Percentiles rank a stretch among this genome's conserved stretches.
Conservation (phyloP, 2,329 filamentous ascomycete species). For the Xylaria sp. region DNA sequence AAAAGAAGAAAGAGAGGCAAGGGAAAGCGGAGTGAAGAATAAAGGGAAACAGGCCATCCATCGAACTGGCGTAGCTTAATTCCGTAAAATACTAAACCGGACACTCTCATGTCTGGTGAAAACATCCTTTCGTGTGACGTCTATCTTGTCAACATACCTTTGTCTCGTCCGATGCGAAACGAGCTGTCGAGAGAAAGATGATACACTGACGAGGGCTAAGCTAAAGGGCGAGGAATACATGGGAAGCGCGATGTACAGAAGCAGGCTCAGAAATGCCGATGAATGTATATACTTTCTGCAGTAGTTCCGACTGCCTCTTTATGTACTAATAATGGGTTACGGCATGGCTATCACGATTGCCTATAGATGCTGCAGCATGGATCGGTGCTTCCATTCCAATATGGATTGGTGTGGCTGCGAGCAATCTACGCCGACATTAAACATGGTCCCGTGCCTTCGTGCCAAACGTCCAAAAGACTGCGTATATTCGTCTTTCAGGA, state of each 20-base stretch:
- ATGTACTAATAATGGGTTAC: not conserved
- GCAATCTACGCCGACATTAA: conserved; percentile 10
- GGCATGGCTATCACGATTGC: conserved; percentile 7
- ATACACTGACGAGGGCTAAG: too few species aligned
- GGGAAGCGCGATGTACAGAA: not conserved
- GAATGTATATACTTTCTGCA: not conserved
- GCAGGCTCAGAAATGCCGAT: not conserved
- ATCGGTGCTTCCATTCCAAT: conserved; percentile 16
- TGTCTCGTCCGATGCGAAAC: not conserved
- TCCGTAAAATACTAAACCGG: not conserved
- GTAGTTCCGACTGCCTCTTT: not conserved
- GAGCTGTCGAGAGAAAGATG: not conserved
- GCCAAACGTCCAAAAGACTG: conserved; percentile 16
- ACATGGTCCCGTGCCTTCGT: not conserved
- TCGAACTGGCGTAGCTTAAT: not conserved
- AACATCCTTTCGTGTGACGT: not conserved
- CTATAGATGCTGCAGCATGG: not conserved
- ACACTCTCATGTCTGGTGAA: not conserved
- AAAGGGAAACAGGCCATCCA: not conserved
- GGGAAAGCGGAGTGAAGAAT: conserved; percentile 15
- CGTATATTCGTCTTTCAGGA: conserved; percentile 22
- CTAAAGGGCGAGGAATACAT: conserved; percentile 1
- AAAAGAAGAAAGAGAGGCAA: conserved; percentile 54
- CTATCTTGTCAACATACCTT: not conserved
- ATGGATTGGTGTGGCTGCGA: not conserved